phyloP scores from a whole-genome alignment of 495 filamentous ascomycete species.

The Paragyromitra xinjiangensis region DNA sequence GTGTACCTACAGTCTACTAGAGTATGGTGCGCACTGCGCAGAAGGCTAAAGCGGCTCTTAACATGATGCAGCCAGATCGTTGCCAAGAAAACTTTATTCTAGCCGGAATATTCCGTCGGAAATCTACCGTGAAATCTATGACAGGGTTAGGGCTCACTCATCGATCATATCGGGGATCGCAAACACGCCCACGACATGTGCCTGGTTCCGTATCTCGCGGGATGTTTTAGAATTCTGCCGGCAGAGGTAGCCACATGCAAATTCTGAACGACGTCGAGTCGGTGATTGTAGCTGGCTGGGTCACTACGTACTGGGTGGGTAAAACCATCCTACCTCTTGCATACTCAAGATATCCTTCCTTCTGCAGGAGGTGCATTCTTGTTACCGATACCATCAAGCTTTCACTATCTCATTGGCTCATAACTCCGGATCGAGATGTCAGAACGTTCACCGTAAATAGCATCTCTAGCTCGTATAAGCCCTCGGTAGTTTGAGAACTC shows the following conservation, averaged over 20 bases:
- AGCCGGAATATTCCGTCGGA: slow-evolving; percentile 34
- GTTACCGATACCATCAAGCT: slow-evolving; percentile 14
- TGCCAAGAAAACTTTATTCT: slow-evolving; percentile 54
- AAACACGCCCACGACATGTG: slow-evolving; percentile 9
- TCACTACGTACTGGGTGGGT: slow-evolving; percentile 11
- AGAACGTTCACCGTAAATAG: not conserved
- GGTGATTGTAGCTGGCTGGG: not conserved
- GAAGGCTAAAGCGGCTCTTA: slow-evolving; percentile 31
- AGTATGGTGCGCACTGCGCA: slow-evolving; percentile 25
- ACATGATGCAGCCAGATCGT: slow-evolving; percentile 49
- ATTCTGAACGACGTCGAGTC: not conserved
- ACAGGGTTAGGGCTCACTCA: slow-evolving; percentile 29
- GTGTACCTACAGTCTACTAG: slow-evolving; percentile 6
- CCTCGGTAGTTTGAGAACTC: slow-evolving; percentile 29
- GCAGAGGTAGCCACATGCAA: not conserved
- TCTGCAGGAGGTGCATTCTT: not conserved
- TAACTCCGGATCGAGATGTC: slow-evolving; percentile 10
- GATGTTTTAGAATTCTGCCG: not conserved
- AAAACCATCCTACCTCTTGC: slow-evolving; percentile 20
- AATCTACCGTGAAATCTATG: not conserved
- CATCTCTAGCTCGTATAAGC: slow-evolving; percentile 14
- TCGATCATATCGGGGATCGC: not conserved
- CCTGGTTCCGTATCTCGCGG: not conserved
- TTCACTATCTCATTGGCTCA: slow-evolving; percentile 16
- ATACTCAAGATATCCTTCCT: slow-evolving; percentile 16